Base-by-base conservation (phyloP, 2,329 filamentous ascomycete species). In the Cladosporium sp. region DNA sequence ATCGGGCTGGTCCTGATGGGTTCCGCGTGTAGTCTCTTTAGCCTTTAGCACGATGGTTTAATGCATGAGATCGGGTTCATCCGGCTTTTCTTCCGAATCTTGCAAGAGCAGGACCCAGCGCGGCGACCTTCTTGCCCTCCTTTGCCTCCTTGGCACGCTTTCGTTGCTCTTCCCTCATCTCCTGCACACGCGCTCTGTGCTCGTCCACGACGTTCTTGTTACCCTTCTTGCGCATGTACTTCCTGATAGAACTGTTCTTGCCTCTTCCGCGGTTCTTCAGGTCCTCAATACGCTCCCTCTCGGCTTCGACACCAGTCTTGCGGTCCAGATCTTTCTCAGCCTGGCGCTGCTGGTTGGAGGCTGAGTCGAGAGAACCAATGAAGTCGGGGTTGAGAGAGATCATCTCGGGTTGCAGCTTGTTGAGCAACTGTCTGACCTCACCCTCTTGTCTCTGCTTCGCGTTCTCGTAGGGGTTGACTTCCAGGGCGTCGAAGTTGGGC, bases 381-480 rank as follows among this genome's bases (percentile, higher is more conserved):
- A 93, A 96, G 78, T 95, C 91, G 71, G 95, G 94, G 76, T 99
- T 90, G 26, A 99, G 83, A 1, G 92, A 92, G 69, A 99, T 99
- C 92, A 98, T 99, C 76, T 97, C 94, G 3, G 95, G 94, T 74
- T 93, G 88, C 58, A 99, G 84, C 82, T 99, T 99, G 84, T 96
- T 96, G 73, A 99, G 87, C 70, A 99, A 84, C 14, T 87, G 84
- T 82, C 91, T 92, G 78, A 99, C 93, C 79, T 99, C 95, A 60
- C 86, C 86, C 80, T 99, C 95, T 79, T 96, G 93, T 74, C 95
- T 88, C 81, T 98, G 93, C 81, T 95, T 96, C 74, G 84, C 86
- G 63, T 90, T 97, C 81, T 98, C 95, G 85, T 94, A 98, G 38
- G 95, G 95, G 82, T 99, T 99, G 72, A 89, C 85, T 79, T 99